Conservation (phyloP, 192 early-diverging fungal genomes). For the Paraglomus brasilianum region DNA sequence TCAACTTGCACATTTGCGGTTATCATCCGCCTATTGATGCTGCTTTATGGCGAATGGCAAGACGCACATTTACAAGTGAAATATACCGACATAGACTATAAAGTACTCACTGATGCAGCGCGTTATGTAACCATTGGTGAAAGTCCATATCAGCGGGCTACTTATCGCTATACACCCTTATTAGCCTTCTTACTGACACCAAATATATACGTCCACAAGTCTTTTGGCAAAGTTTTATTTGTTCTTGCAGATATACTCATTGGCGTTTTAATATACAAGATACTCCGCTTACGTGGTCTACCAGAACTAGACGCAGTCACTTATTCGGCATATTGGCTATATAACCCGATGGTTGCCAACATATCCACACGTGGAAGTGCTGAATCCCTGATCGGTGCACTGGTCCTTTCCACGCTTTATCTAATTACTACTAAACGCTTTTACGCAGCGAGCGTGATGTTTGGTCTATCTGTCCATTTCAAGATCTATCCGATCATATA, state of each 20-base stretch:
- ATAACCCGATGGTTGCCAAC: conserved; percentile 95
- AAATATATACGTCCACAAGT: conserved; percentile 67
- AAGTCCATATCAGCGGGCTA: conserved; percentile 88
- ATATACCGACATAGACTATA: conserved; percentile 98
- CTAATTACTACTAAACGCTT: conserved; percentile 55
- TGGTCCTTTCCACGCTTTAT: conserved; percentile 77
- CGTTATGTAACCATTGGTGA: conserved; percentile 64
- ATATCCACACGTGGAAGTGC: conserved; percentile 96
- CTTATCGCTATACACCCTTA: conserved; percentile 96
- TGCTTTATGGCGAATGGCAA: conserved; percentile 86
- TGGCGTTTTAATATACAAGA: conserved; percentile 65
- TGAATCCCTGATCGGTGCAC: conserved; percentile 80
- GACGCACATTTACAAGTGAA: conserved; percentile 88
- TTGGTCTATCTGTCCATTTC: conserved; percentile 92
- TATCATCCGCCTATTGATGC: conserved; percentile 61
- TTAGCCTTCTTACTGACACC: conserved; percentile 89
- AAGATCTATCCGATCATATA: conserved; percentile 99
- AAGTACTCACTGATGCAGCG: conserved; percentile 94
- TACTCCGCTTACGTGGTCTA: conserved; percentile 56
- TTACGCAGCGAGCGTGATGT: conserved; percentile 61
- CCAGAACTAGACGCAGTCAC: conserved; percentile 46
- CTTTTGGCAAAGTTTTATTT: conserved; percentile 95
- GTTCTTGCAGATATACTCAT: conserved; percentile 74
- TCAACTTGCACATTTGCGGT: conserved; percentile 31
- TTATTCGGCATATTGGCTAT: conserved; percentile 74